phyloP scores from a whole-genome alignment of 2,329 filamentous ascomycete genomes.

The Sordariomycetes sp. region DNA sequence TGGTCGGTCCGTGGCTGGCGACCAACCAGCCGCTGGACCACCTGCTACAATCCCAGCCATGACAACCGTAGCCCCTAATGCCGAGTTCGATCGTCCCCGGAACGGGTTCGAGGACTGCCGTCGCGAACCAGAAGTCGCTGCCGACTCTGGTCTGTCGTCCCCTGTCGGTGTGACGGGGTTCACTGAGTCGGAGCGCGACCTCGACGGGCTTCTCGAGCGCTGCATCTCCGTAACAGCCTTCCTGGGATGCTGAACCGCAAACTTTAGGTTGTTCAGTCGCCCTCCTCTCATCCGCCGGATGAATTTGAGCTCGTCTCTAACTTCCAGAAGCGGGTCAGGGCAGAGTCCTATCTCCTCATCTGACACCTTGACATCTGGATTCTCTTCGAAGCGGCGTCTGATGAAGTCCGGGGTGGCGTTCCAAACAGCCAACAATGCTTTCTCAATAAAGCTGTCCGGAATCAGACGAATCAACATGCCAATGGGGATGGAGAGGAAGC shows the following conservation, averaged over 20 bases:
- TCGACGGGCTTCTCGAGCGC: conserved; percentile 53
- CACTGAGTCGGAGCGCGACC: conserved; percentile 56
- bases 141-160: conserved; percentile 42
- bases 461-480: conserved; percentile 74
- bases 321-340: conserved; percentile 63
- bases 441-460: conserved; percentile 60
- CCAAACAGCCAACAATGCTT: no score
- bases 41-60: conserved; percentile 80
- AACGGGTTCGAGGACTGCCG: conserved; percentile 60
- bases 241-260: conserved; percentile 66
- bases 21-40: conserved; percentile 68
- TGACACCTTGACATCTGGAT: conserved; percentile 48
- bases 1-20: no score
- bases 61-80: conserved; percentile 64
- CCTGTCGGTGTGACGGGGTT: conserved; percentile 52
- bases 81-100: conserved; percentile 58
- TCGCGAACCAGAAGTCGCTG: conserved; percentile 47
- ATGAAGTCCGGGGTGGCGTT: conserved; percentile 44
- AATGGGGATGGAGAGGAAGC: conserved; percentile 75
- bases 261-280: conserved; percentile 72
- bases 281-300: conserved; percentile 74
- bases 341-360: conserved; percentile 61
- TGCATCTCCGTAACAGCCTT: conserved; percentile 54
- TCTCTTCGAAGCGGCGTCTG: conserved; percentile 34
- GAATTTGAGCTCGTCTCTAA: conserved; percentile 73